Percentiles rank a stretch among this genome's conserved stretches.
These are phyloP conservation scores for Puya raimondii DNA, from an alignment of 176 grass and related monocot genomes.

Conservation along the genomic window DNA sequence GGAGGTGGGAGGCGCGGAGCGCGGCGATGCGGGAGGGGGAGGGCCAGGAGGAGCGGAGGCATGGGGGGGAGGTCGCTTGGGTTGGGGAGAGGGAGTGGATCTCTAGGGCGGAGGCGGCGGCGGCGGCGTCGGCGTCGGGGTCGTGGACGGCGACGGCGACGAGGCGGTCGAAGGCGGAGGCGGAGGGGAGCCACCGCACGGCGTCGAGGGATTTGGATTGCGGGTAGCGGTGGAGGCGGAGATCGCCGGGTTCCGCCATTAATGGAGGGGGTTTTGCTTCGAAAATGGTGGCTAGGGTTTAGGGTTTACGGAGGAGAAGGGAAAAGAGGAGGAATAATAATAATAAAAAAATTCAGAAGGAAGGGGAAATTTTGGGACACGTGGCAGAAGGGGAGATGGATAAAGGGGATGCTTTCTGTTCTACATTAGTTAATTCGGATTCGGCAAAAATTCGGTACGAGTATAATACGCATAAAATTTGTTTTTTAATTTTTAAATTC, in stretches of 20 bases:
- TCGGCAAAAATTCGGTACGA: too few species aligned
- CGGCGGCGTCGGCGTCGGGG: constrained; percentile 4
- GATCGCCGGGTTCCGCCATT: constrained; percentile 34
- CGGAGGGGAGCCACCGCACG: constrained; percentile 57
- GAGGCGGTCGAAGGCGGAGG: constrained; percentile 33
- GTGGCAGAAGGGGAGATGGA: background rate
- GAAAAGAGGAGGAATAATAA: background rate
- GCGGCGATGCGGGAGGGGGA: constrained; percentile 42
- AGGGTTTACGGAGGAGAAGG: background rate
- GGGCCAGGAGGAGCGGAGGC: constrained; percentile 30
- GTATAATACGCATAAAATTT: too few species aligned
- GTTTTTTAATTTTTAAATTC: too few species aligned
- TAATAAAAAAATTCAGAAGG: background rate
- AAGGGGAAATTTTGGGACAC: background rate
- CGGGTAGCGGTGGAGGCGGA: constrained; percentile 37
- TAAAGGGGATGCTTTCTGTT: background rate
- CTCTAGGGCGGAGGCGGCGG: constrained; percentile 7
- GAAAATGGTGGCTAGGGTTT: background rate
- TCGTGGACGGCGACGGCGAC: constrained; percentile 48
- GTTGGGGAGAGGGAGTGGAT: constrained; percentile 28
- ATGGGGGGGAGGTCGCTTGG: background rate
- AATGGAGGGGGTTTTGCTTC: background rate
- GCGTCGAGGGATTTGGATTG: constrained; percentile 43
- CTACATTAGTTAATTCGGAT: too few species aligned
- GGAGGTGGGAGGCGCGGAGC: constrained; percentile 42